Evolutionary conservation across 2,329 filamentous ascomycete species (phyloP).

Genomic region (Colletotrichum brevisporum): DNA sequence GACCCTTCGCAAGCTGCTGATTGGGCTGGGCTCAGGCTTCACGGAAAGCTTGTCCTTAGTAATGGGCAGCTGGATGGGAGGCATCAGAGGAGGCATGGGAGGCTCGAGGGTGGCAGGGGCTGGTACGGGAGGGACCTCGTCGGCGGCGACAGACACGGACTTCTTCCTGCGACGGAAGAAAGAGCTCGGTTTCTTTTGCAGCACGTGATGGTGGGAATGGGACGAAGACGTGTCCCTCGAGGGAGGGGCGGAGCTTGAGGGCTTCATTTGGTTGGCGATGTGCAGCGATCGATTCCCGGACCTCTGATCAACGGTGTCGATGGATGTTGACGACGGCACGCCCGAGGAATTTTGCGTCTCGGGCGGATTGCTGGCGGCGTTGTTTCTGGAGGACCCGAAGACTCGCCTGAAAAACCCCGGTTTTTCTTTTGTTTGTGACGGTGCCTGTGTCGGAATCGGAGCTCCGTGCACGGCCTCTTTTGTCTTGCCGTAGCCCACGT

Average conservation of each 20-base stretch:
- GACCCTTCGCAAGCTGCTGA: slow-evolving; percentile 85
- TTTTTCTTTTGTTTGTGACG: slow-evolving; percentile 73
- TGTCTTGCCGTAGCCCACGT: slow-evolving; percentile 71
- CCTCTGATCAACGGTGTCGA: slow-evolving; percentile 53
- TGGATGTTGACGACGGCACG: slow-evolving; percentile 53
- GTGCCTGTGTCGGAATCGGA: slow-evolving; percentile 64
- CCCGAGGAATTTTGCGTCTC: slow-evolving; percentile 40
- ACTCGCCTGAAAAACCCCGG: slow-evolving; percentile 94
- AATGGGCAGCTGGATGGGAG: slow-evolving; percentile 51
- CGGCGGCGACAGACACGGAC: slow-evolving; percentile 71
- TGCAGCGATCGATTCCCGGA: slow-evolving; percentile 57
- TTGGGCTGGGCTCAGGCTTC: slow-evolving; percentile 69
- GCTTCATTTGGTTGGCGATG: slow-evolving; percentile 63
- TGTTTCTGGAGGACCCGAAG: slow-evolving; percentile 80
- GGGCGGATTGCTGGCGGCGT: slow-evolving; percentile 46
- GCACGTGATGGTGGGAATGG: slow-evolving; percentile 62
- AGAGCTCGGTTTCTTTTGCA: slow-evolving; percentile 93
- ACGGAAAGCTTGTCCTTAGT: slow-evolving; percentile 49
- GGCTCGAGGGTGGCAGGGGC: slow-evolving; percentile 54
- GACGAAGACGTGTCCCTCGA: slow-evolving; percentile 62
- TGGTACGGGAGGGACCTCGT: slow-evolving; percentile 75
- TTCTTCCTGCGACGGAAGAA: slow-evolving; percentile 97
- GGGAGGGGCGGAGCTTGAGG: slow-evolving; percentile 60
- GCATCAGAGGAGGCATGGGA: slow-evolving; percentile 53
- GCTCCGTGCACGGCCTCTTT: slow-evolving; percentile 66